Evolutionary conservation across 176 grass and related monocot genomes (phyloP), one percentile per base, ranked within the genome.

Genomic region (Paspalum notatum): DNA sequence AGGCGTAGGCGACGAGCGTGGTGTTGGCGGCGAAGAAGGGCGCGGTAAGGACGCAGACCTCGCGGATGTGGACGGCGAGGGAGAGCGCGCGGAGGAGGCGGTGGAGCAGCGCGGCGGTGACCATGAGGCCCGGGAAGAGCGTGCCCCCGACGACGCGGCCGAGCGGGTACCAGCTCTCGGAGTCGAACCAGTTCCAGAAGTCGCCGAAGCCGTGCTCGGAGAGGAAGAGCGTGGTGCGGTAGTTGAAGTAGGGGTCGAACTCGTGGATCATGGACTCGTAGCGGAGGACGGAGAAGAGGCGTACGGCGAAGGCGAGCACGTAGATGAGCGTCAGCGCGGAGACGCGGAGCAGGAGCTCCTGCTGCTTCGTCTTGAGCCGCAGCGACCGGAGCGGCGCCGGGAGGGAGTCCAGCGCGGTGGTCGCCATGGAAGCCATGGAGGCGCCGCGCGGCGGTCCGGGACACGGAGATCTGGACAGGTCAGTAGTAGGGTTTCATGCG

Each of bases 181-280:
- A 90, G 84, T 99, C 92, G 75, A 99, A 99, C 96, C 96, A 99
- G 83, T 99, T 99, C 96, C 96, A 99, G 93, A 99, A 99, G 63
- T 95, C 96, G 57, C 63, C 38, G 86, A 90, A 93, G 16, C 96
- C 92, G 25, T 95, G 82, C 44, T 92, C 80, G 16, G 88, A 79
- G 84, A 99, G 96, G 89, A 82, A 99, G 88, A 99, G 92, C 50
- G 96, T 99, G 84, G 96, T 99, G 82, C 92, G 90, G 79, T 99
- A 95, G 84, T 99, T 98, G 90, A 98, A 98, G 86, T 98, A 98
- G 48, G 95, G 95, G 68, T 98, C 95, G 68, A 99, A 99, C 86
- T 99, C 96, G 82, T 99, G 96, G 77, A 99, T 99, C 96, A 99
- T 99, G 65, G 96, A 99, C 90, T 99, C 96, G 47, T 95, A 99